phyloP scores from a whole-genome alignment of 352 stramenopile species.

The Phytophthora brassicae region DNA sequence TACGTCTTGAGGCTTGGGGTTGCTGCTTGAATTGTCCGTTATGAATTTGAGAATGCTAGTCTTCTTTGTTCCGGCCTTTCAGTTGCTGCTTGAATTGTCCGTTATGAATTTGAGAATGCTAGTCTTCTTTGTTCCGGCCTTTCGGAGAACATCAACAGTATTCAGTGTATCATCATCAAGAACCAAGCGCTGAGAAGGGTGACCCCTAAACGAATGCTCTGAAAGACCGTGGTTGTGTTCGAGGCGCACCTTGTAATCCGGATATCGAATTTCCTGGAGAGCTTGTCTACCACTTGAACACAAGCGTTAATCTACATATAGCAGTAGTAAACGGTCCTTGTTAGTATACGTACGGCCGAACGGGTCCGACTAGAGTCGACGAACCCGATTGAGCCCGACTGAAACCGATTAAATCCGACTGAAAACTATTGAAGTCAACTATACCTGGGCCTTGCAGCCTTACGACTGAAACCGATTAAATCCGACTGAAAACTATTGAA shows the following conservation, averaged over 20 bases:
- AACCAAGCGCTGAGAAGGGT: background rate
- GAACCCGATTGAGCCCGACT: background rate
- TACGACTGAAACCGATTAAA: background rate
- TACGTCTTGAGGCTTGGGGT: background rate
- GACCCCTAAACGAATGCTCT: background rate
- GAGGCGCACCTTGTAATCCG: background rate
- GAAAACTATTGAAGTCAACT: background rate
- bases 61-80: constrained; percentile 4
- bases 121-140: constrained; percentile 2
- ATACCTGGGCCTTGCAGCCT: constrained; percentile 9
- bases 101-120: constrained; percentile 8
- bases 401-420: background rate
- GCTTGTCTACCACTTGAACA: constrained; percentile 3
- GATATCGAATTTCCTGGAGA: constrained; percentile 1
- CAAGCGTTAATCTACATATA: constrained; percentile 3
- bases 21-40: background rate
- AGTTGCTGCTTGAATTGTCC: background rate
- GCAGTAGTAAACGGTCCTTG: background rate
- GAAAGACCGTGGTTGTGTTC: constrained; percentile 5
- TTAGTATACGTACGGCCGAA: background rate
- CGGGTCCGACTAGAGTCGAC: background rate
- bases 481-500: constrained; percentile 1
- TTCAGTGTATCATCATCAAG: background rate
- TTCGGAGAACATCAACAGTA: background rate
- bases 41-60: constrained; percentile 9